A percentile compares a stretch with the other conserved stretches of the same genome.
Conservation (phyloP, 2,329 filamentous ascomycete genomes). For the Cercospora sp. region DNA sequence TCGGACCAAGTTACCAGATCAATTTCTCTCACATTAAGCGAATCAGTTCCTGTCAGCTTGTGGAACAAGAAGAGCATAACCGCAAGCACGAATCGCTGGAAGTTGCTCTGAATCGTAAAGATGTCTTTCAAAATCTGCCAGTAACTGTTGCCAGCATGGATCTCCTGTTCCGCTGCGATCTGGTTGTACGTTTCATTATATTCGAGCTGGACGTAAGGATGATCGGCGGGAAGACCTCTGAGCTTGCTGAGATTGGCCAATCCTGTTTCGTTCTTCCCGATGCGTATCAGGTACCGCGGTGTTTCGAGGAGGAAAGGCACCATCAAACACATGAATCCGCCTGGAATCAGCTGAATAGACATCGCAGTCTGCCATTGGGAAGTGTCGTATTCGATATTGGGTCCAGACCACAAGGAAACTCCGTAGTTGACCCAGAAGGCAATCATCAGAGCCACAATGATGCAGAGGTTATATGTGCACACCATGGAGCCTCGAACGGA, state of each 20-base stretch:
- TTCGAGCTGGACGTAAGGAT: neutral
- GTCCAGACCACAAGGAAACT: conserved; percentile 1
- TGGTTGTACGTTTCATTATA: conserved; percentile 1
- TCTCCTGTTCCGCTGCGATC: neutral
- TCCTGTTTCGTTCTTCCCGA: neutral
- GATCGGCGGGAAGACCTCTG: neutral
- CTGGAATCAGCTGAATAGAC: neutral
- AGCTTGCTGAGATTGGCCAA: neutral
- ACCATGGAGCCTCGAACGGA: neutral
- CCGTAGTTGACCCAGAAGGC: conserved; percentile 6
- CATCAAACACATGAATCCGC: neutral
- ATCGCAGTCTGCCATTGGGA: conserved; percentile 4
- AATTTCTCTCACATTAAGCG: conserved; percentile 10
- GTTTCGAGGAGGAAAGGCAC: neutral
- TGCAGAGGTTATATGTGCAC: neutral
- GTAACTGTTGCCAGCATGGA: conserved; percentile 17
- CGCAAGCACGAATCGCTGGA: conserved; percentile 25
- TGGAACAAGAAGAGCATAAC: conserved; percentile 26
- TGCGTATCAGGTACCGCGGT: neutral
- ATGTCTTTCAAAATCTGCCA: conserved; percentile 23
- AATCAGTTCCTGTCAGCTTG: conserved; percentile 26
- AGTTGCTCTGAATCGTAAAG: conserved; percentile 23
- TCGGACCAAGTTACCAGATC: no score
- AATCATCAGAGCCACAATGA: neutral
- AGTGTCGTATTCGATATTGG: neutral